phyloP scores from a whole-genome alignment of 2,329 filamentous ascomycete genomes.

The Microascus cirrosus region DNA sequence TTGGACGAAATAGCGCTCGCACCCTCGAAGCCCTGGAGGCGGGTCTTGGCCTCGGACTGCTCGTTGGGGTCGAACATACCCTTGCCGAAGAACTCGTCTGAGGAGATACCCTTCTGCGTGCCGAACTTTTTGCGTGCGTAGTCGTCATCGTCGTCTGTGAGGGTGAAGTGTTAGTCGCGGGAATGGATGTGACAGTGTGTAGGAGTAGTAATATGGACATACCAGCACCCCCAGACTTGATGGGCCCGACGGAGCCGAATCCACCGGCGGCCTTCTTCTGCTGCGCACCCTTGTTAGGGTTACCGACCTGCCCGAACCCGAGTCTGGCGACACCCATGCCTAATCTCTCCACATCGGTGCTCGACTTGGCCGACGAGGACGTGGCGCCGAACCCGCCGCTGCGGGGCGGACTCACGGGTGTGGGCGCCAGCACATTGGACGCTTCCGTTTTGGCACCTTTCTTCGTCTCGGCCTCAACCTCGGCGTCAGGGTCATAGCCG shows the following conservation, averaged over 20 bases:
- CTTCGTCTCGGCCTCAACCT: conserved; percentile 41
- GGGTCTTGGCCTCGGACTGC: conserved; percentile 74
- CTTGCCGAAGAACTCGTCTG: conserved; percentile 96
- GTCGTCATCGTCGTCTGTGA: conserved; percentile 60
- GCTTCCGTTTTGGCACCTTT: conserved; percentile 37
- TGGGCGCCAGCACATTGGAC: conserved; percentile 58
- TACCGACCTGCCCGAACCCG: conserved; percentile 78
- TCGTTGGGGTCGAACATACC: conserved; percentile 70
- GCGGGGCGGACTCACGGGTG: conserved; percentile 55
- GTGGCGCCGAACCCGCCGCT: conserved; percentile 53
- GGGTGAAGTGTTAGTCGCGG: neutral
- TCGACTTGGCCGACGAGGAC: conserved; percentile 45
- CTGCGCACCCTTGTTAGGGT: conserved; percentile 42
- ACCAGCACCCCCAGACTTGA: conserved; percentile 62
- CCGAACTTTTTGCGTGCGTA: conserved; percentile 87
- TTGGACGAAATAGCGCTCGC: conserved; percentile 90
- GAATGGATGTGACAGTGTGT: neutral
- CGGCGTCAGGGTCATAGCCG: conserved; percentile 83
- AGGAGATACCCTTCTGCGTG: conserved; percentile 87
- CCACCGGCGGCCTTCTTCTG: conserved; percentile 66
- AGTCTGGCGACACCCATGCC: conserved; percentile 81
- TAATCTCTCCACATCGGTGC: conserved; percentile 74
- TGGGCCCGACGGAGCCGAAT: conserved; percentile 74
- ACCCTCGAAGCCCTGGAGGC: conserved; percentile 87
- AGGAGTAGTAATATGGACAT: conserved; percentile 16